These are phyloP conservation scores for Solanum microdontum DNA, from an alignment of 257 asterid genomes.

Conservation along the genomic window DNA sequence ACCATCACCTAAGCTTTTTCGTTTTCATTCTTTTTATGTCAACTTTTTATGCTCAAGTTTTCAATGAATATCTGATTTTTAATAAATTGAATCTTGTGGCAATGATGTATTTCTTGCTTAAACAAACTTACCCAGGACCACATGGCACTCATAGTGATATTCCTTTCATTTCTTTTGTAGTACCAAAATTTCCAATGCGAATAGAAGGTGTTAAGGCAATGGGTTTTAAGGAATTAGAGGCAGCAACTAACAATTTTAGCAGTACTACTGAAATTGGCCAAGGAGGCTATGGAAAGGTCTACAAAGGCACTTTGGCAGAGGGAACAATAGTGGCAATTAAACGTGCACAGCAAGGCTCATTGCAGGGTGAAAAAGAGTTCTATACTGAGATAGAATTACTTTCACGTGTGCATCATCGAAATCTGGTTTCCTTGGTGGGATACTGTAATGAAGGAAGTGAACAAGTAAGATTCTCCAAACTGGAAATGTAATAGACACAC, in stretches of 20 bases:
- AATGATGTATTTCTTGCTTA: not conserved
- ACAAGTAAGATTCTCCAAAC: not conserved
- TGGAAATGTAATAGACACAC: not conserved
- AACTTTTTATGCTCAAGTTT: not conserved
- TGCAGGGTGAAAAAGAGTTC: conserved; percentile 55
- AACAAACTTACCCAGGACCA: not conserved
- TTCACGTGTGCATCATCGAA: conserved; percentile 53
- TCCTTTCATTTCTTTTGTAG: conserved; percentile 11
- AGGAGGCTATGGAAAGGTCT: conserved; percentile 64
- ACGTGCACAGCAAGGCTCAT: conserved; percentile 44
- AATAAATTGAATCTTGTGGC: not conserved
- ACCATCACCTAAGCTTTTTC: not conserved
- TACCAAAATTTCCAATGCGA: conserved; percentile 21
- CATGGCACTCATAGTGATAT: not conserved
- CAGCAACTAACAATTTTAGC: conserved; percentile 27
- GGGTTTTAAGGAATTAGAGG: conserved; percentile 29
- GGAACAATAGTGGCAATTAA: conserved; percentile 42
- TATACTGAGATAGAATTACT: conserved; percentile 54
- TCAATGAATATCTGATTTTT: not conserved
- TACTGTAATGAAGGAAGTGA: conserved; percentile 1
- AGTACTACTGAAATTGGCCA: conserved; percentile 36
- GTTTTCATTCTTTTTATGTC: not conserved
- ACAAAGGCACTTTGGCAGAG: conserved; percentile 31
- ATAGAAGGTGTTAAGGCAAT: conserved; percentile 50
- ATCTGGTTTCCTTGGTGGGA: conserved; percentile 44